These are phyloP conservation scores for Pseudocercospora cruenta DNA, from an alignment of 2,329 filamentous ascomycete genomes.

Conservation along the genomic window DNA sequence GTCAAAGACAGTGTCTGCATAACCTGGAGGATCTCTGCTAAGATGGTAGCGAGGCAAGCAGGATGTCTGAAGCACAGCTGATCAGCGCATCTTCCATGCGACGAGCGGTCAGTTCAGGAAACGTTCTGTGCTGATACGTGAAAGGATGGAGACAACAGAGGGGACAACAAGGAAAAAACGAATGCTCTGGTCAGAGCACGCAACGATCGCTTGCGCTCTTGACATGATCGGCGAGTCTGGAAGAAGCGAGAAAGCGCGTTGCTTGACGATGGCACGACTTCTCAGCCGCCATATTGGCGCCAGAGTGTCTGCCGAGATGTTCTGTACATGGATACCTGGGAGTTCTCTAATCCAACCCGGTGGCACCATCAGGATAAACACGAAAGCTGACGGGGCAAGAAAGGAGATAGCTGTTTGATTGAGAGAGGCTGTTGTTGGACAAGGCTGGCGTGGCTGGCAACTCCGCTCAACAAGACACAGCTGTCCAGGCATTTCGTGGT, in stretches of 20 bases:
- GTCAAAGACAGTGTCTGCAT: not conserved
- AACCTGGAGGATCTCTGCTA: not conserved
- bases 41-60: not conserved
- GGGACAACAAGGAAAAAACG: not conserved
- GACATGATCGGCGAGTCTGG: no score
- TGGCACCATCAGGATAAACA: not conserved
- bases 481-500: not conserved
- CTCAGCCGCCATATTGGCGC: not conserved
- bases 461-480: not conserved
- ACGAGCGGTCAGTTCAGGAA: no score
- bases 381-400: not conserved
- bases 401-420: not conserved
- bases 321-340: not conserved
- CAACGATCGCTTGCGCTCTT: not conserved
- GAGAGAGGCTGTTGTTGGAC: constrained; percentile 4
- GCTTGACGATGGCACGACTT: not conserved
- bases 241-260: no score
- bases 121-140: not conserved
- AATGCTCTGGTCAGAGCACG: not conserved
- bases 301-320: not conserved
- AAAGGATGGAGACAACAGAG: not conserved
- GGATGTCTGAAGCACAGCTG: not conserved
- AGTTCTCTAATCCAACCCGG: not conserved
- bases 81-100: not conserved
- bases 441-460: constrained; percentile 4